Evolutionary conservation across 176 grass and related monocot species (phyloP).

Genomic region (Leersia perrieri): DNA sequence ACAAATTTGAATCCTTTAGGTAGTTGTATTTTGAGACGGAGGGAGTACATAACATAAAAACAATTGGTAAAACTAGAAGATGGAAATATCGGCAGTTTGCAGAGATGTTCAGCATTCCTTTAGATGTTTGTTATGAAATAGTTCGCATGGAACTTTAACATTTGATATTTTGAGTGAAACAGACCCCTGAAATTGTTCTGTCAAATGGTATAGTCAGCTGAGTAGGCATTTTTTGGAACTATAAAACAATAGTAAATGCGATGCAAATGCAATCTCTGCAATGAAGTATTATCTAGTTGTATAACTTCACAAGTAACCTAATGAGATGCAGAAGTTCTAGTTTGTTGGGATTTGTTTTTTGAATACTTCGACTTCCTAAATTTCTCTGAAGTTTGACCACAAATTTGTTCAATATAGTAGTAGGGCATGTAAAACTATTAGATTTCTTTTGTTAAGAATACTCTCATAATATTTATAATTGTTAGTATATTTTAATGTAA

Average conservation of each 20-base stretch:
- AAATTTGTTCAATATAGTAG: neutral
- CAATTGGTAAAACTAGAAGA: slow-evolving; percentile 27
- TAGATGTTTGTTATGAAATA: neutral
- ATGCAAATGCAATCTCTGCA: slow-evolving; percentile 1
- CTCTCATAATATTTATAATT: neutral
- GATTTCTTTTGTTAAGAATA: neutral
- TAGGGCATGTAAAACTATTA: neutral
- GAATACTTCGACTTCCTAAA: neutral
- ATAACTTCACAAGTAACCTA: neutral
- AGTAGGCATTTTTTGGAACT: neutral
- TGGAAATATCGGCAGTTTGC: neutral
- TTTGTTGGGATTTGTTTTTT: neutral
- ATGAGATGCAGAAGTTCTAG: neutral
- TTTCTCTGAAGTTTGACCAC: neutral
- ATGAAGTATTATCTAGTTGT: neutral
- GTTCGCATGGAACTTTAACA: neutral
- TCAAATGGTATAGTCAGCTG: neutral
- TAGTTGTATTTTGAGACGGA: no score
- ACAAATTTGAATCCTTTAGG: no score
- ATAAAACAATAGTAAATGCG: neutral
- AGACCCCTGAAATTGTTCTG: neutral
- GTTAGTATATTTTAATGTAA: neutral
- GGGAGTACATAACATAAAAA: neutral
- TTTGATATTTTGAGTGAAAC: neutral
- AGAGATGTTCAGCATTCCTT: neutral